Evolutionary conservation across 2,329 filamentous ascomycete species (phyloP), one percentile per base, ranked within the genome.

Genomic region (Nigrospora sphaerica): DNA sequence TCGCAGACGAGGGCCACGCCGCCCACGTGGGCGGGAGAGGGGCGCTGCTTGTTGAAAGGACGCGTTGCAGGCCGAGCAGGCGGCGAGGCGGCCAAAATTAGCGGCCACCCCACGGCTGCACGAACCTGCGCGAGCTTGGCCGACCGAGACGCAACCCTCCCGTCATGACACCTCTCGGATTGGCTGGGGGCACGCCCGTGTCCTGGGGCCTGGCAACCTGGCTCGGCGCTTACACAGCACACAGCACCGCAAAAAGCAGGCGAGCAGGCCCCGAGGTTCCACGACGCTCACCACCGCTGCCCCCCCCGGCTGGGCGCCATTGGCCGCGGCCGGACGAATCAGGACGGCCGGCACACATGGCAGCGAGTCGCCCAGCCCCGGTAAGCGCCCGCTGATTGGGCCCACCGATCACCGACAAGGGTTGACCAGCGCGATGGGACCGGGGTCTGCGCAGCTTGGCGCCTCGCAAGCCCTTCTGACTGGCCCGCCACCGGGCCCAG

Each of bases 361-460:
- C 53, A 53, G 61, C 59, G 61, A 56, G 52, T 59, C 58, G 59
- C 59, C 55, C 46, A 55, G 44, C 45, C 45, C n/a, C 37, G 46
- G 46, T 42, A 45, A 43, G 38, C 44, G 39, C 44, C 50, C 45
- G 53, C 49, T 48, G 45, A 62, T 62, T 63, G 61, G 60, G 48
- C 39, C n/a, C 51, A 28, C 38, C 36, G 52, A 53, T 53, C 45
- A 45, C 16, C 39, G 43, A 35, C 46, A 48, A n/a, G 46, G 44
- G 39, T 39, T 36, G 4, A 23, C 9, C 13, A 11, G 18, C 43
- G 35, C 23, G 42, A 36, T 28, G 42, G 39, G 35, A 19, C 44
- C 39, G 39, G 49, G 44, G 46, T 45, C 55, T 56, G 60, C 58
- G 54, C 55, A 46, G 56, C 48, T 54, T 31, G 56, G 60, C 60